A percentile compares a stretch with the other conserved stretches of the same genome.
phyloP scores from a whole-genome alignment of 73 alveolate genomes.

The Blepharisma japonicum region DNA sequence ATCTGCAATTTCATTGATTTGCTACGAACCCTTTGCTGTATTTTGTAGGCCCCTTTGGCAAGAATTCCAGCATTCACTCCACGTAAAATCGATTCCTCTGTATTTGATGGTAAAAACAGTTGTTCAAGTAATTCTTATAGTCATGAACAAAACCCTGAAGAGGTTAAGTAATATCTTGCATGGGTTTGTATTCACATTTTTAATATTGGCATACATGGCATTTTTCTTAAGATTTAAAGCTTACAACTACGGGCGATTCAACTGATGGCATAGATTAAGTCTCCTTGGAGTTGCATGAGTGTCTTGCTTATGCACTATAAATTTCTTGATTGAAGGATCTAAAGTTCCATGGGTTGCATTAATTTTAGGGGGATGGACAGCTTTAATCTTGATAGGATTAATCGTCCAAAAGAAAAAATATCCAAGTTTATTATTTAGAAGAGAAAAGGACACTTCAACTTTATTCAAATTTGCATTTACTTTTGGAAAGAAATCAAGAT shows the following conservation, averaged over 20 bases:
- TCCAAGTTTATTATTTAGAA: no score
- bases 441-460: no score
- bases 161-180: neutral
- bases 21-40: conserved; percentile 24
- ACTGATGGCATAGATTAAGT: neutral
- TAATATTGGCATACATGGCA: neutral
- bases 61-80: neutral
- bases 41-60: conserved; percentile 29
- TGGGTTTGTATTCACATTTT: conserved; percentile 22
- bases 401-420: no score
- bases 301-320: conserved; percentile 4
- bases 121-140: conserved; percentile 19
- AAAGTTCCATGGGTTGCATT: no score
- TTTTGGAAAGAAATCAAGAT: no score
- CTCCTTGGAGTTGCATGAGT: neutral
- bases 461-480: no score
- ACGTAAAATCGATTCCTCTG: neutral
- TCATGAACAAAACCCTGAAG: neutral
- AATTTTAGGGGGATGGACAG: no score
- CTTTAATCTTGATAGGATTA: no score
- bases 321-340: neutral
- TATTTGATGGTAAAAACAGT: conserved; percentile 8
- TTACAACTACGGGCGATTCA: conserved; percentile 7
- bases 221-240: neutral
- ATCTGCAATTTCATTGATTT: conserved; percentile 6